Conservation (phyloP, 2,329 filamentous ascomycete genomes). For the Ophiostoma perfectum region DNA sequence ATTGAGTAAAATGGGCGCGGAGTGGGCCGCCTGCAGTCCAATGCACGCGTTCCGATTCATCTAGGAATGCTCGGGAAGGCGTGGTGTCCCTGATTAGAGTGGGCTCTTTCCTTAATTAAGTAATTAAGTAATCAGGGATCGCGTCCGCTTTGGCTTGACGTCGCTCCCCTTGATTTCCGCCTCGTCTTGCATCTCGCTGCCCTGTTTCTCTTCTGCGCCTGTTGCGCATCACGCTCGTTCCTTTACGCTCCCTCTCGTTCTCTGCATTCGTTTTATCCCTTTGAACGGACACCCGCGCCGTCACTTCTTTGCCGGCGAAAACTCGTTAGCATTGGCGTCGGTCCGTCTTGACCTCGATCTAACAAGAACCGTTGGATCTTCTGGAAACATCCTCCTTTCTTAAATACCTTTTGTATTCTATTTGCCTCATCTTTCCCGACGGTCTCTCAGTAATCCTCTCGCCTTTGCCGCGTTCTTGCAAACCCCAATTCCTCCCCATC, state of each 20-base stretch:
- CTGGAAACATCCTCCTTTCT: background rate
- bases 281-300: background rate
- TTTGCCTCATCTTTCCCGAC: background rate
- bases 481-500: background rate
- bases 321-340: constrained; percentile 7
- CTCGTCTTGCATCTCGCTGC: too few relatives aligned
- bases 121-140: constrained; percentile 8
- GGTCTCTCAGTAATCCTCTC: too few relatives aligned
- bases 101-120: background rate
- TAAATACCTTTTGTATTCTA: background rate
- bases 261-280: background rate
- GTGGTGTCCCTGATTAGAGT: background rate
- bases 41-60: constrained; percentile 3
- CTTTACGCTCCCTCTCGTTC: background rate
- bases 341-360: background rate
- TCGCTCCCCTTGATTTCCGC: background rate
- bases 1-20: background rate
- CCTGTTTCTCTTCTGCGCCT: background rate
- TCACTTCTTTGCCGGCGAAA: background rate
- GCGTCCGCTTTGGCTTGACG: background rate
- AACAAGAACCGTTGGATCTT: background rate
- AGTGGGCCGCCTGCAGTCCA: background rate
- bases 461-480: too few relatives aligned
- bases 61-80: constrained; percentile 4
- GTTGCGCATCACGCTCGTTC: background rate